A percentile compares a stretch with the other conserved stretches of the same genome.
Conservation (phyloP, 2,329 filamentous ascomycete genomes). For the Nakataea oryzae region DNA sequence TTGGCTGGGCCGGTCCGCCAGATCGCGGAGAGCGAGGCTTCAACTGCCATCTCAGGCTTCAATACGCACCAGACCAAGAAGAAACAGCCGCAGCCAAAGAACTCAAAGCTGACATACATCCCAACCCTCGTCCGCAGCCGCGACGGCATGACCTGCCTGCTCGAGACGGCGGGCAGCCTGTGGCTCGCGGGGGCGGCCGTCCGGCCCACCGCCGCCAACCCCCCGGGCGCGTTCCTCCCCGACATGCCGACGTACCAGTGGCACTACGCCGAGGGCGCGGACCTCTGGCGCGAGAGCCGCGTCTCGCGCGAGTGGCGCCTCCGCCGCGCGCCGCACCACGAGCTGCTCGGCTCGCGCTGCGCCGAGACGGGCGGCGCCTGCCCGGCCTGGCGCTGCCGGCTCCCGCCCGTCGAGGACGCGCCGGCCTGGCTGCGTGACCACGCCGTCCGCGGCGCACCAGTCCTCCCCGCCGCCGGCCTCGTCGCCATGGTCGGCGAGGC, state of each 20-base stretch:
- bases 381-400: conserved; percentile 9
- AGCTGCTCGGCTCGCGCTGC: conserved; percentile 10
- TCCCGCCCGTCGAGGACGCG: conserved; percentile 7
- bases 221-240: conserved; percentile 3
- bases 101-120: conserved; percentile 1
- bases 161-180: conserved; percentile 5
- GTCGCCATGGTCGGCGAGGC: conserved; percentile 14
- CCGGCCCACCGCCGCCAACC: not conserved
- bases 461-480: conserved; percentile 28
- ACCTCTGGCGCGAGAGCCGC: conserved; percentile 19
- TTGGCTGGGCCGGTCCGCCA: conserved; percentile 12
- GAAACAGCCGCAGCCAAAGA: not conserved
- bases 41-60: not conserved
- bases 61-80: not conserved
- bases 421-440: conserved; percentile 35
- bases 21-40: conserved; percentile 17
- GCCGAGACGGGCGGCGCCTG: conserved; percentile 5
- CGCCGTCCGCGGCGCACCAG: conserved; percentile 28
- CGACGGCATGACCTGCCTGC: not conserved
- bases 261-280: conserved; percentile 12
- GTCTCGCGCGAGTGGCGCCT: conserved; percentile 18
- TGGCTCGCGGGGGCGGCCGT: conserved; percentile 2
- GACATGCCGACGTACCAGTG: conserved; percentile 17
- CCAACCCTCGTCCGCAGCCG: conserved; percentile 4
- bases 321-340: conserved; percentile 11